phyloP scores from a whole-genome alignment of 2,329 filamentous ascomycete genomes.

The Myriosclerotinia duriaeana region DNA sequence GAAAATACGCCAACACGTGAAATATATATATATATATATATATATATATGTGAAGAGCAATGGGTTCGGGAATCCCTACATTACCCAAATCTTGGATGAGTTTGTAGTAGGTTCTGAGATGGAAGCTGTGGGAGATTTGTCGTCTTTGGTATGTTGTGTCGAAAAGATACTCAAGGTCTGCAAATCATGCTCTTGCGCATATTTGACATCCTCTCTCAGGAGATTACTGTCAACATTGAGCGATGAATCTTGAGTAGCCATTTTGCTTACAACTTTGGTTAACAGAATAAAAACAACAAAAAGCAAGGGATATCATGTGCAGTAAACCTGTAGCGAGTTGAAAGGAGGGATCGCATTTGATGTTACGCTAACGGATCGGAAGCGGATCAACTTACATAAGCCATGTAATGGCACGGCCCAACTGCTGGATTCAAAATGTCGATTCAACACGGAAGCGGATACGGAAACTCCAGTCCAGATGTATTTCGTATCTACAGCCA shows the following conservation, averaged over 20 bases:
- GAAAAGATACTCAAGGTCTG: slow-evolving; percentile 18
- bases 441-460: slow-evolving; percentile 21
- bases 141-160: neutral
- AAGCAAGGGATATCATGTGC: neutral
- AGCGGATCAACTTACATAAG: slow-evolving; percentile 16
- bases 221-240: neutral
- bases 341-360: neutral
- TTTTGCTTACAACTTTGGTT: neutral
- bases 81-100: slow-evolving; percentile 14
- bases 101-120: neutral
- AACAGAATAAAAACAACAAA: neutral
- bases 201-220: slow-evolving; percentile 14
- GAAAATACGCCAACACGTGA: neutral
- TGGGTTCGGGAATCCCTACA: slow-evolving; percentile 1
- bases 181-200: slow-evolving; percentile 19
- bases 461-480: neutral
- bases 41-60: neutral
- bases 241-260: slow-evolving; percentile 3
- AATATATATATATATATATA: neutral
- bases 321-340: neutral
- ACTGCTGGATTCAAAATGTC: neutral
- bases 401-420: too few relatives aligned
- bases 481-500: slow-evolving; percentile 12
- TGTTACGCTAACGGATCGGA: slow-evolving; percentile 14
- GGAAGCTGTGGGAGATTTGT: neutral